These are phyloP conservation scores for Linanthus parryae DNA, from an alignment of 148 eudicot species.

Conservation along the genomic window DNA sequence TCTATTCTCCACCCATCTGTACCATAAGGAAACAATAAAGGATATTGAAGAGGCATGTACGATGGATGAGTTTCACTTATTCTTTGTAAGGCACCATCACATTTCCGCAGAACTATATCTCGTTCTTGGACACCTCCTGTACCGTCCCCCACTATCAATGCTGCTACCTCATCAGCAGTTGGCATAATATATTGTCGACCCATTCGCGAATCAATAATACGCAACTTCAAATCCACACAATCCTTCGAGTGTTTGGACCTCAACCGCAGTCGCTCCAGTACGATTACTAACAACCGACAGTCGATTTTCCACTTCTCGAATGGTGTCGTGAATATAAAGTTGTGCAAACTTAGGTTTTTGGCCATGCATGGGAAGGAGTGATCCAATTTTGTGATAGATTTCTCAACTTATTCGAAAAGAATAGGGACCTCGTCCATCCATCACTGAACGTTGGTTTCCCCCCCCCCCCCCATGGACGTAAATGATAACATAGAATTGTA, in stretches of 20 bases:
- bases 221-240: neutral
- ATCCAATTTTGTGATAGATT: neutral
- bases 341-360: neutral
- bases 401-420: neutral
- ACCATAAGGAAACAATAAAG: neutral
- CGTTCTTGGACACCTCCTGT: too few relatives aligned
- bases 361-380: neutral
- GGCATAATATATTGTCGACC: neutral
- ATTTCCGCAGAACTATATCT: neutral
- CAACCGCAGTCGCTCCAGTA: too few relatives aligned
- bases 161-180: too few relatives aligned
- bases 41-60: too few relatives aligned
- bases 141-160: neutral
- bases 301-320: neutral
- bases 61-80: too few relatives aligned
- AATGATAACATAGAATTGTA: constrained; percentile 3
- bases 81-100: neutral
- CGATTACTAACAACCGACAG: neutral
- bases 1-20: neutral
- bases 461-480: neutral
- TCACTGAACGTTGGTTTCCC: neutral
- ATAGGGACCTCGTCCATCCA: neutral
- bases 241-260: neutral
- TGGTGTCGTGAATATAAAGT: neutral
- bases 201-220: neutral